A percentile compares a stretch with the other conserved stretches of the same genome.
phyloP scores from a whole-genome alignment of 208 protist species.

The Trypanosoma platydactyli region DNA sequence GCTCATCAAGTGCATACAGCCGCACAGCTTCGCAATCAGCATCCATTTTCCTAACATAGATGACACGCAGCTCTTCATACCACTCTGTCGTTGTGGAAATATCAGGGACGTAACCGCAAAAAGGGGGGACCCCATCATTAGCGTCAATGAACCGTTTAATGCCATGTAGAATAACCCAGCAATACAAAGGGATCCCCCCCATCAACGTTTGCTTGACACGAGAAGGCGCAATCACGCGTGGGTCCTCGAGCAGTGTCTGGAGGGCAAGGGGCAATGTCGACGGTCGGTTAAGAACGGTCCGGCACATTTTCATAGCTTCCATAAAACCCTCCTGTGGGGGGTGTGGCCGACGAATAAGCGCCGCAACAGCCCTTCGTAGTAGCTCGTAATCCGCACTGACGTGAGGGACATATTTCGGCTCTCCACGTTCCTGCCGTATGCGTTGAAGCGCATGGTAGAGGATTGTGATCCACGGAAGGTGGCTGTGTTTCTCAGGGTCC shows the following conservation, averaged over 20 bases:
- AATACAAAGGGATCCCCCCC: conserved; percentile 36
- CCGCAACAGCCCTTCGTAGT: neutral
- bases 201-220: neutral
- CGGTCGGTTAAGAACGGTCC: conserved; percentile 47
- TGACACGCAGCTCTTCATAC: conserved; percentile 88
- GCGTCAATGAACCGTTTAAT: conserved; percentile 31
- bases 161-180: conserved; percentile 34
- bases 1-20: conserved; percentile 23
- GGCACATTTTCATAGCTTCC: conserved; percentile 62
- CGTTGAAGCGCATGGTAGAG: conserved; percentile 64
- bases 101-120: conserved; percentile 92
- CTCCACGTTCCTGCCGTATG: conserved; percentile 29
- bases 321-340: conserved; percentile 54
- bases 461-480: conserved; percentile 90
- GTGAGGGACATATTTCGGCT: conserved; percentile 12
- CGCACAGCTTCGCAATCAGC: conserved; percentile 45
- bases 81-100: conserved; percentile 93
- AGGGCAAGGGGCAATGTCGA: conserved; percentile 27
- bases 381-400: conserved; percentile 17
- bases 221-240: conserved; percentile 26
- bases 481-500: conserved; percentile 50
- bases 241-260: conserved; percentile 31
- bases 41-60: conserved; percentile 64
- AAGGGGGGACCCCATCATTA: conserved; percentile 59
- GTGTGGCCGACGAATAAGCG: conserved; percentile 26